These are phyloP conservation scores for Plasmodium adleri DNA, from an alignment of 169 alveolate species.

Conservation along the genomic window DNA sequence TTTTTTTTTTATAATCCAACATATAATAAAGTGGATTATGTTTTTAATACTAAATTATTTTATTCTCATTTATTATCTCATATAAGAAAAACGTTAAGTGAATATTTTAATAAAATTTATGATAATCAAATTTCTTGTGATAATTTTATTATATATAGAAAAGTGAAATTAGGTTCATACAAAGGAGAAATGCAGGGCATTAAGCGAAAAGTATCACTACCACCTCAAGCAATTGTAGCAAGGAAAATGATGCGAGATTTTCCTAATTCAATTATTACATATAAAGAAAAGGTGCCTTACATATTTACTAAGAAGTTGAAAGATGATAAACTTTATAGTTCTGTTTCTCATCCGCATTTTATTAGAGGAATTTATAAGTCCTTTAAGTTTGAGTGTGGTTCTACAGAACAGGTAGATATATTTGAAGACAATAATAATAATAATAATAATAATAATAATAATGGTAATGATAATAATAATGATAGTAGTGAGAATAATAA, in stretches of 20 bases:
- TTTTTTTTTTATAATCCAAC: constrained; percentile 26
- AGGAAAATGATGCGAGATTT: constrained; percentile 61
- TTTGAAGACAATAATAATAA: neutral
- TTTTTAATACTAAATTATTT: constrained; percentile 47
- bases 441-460: neutral
- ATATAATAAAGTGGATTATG: neutral
- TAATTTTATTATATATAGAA: constrained; percentile 76
- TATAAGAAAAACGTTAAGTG: constrained; percentile 32
- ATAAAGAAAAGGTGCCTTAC: constrained; percentile 80
- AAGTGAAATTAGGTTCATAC: constrained; percentile 79
- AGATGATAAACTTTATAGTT: constrained; percentile 32
- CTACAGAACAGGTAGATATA: neutral
- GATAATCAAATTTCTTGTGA: constrained; percentile 43
- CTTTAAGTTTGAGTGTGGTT: neutral
- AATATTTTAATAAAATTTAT: constrained; percentile 50
- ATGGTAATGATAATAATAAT: neutral
- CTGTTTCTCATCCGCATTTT: constrained; percentile 45
- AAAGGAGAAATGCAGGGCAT: constrained; percentile 72
- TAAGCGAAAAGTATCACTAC: constrained; percentile 74
- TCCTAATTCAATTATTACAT: constrained; percentile 49
- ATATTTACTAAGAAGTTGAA: constrained; percentile 66
- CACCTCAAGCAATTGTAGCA: constrained; percentile 82
- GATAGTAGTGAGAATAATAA: neutral
- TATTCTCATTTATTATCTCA: constrained; percentile 37
- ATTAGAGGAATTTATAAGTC: constrained; percentile 48